Conservation (phyloP, 1,139 yeast species). For the Protomyces gravidus region DNA sequence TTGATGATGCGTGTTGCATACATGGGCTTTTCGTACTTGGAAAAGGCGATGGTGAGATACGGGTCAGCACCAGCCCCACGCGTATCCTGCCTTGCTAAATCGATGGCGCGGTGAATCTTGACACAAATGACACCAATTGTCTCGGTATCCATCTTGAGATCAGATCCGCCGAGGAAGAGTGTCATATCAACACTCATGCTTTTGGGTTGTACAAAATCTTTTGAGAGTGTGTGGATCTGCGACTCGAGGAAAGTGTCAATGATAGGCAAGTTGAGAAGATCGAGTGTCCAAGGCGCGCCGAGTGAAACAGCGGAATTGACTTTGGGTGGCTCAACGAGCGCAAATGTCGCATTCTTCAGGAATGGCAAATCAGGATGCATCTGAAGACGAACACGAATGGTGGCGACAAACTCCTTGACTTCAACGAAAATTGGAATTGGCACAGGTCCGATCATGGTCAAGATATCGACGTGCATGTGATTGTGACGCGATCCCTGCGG, state of each 20-base stretch:
- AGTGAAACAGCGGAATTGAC: slow-evolving; percentile 19
- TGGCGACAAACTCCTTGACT: slow-evolving; percentile 27
- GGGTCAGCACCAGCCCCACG: slow-evolving; percentile 29
- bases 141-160: slow-evolving; percentile 13
- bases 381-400: slow-evolving; percentile 20
- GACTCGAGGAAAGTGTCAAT: slow-evolving; percentile 16
- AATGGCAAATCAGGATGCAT: slow-evolving; percentile 26
- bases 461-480: slow-evolving; percentile 25
- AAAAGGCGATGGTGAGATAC: slow-evolving; percentile 21
- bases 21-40: slow-evolving; percentile 28
- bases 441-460: slow-evolving; percentile 12
- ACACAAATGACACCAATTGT: slow-evolving; percentile 23
- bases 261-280: slow-evolving; percentile 23
- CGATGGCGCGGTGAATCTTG: slow-evolving; percentile 24
- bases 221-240: slow-evolving; percentile 12
- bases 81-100: slow-evolving; percentile 17
- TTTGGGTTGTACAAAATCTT: slow-evolving; percentile 24
- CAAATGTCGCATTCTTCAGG: slow-evolving; percentile 23
- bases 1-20: slow-evolving; percentile 28
- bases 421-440: slow-evolving; percentile 27
- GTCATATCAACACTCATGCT: slow-evolving; percentile 27
- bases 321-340: slow-evolving; percentile 18
- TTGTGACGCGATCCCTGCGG: slow-evolving; percentile 6
- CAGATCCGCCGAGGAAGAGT: slow-evolving; percentile 23
- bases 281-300: slow-evolving; percentile 25